Percentiles rank a stretch among this genome's conserved stretches.
These are phyloP conservation scores for Conidiobolus incongruus DNA, from an alignment of 371 early-diverging fungal genomes.

Conservation along the genomic window DNA sequence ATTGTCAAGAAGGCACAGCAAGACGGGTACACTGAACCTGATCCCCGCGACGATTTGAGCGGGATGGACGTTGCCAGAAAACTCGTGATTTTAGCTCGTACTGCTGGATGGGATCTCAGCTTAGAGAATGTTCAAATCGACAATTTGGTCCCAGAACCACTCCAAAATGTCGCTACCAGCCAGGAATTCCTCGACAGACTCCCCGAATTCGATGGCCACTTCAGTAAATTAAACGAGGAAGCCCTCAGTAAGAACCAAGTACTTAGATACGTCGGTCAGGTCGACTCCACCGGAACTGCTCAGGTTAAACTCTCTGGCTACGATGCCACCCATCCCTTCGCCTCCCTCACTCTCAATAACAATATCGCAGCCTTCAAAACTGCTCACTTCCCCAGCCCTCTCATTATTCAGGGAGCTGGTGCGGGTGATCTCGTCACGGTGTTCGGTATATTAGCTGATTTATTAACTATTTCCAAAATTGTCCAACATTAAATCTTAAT, in stretches of 20 bases:
- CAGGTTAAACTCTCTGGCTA: slow-evolving; percentile 57
- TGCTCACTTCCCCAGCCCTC: slow-evolving; percentile 71
- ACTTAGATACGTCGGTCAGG: slow-evolving; percentile 77
- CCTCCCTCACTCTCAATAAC: slow-evolving; percentile 84
- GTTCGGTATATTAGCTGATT: slow-evolving; percentile 81
- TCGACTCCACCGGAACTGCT: slow-evolving; percentile 46
- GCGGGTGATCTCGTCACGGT: slow-evolving; percentile 95
- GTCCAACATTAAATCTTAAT: no score
- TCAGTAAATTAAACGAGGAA: slow-evolving; percentile 43
- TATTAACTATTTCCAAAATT: no score
- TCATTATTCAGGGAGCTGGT: slow-evolving; percentile 92
- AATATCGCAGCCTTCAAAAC: slow-evolving; percentile 92
- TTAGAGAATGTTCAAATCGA: slow-evolving; percentile 61
- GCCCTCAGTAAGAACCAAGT: slow-evolving; percentile 48
- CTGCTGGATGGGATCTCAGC: slow-evolving; percentile 55
- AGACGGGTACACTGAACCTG: slow-evolving; percentile 93
- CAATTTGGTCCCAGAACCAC: slow-evolving; percentile 78
- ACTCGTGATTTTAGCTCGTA: slow-evolving; percentile 71
- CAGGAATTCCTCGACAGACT: slow-evolving; percentile 65
- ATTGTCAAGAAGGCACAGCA: slow-evolving; percentile 76
- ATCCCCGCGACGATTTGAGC: slow-evolving; percentile 93
- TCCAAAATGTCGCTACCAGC: slow-evolving; percentile 42
- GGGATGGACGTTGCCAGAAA: slow-evolving; percentile 98
- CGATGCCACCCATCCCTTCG: slow-evolving; percentile 77
- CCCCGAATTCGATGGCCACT: slow-evolving; percentile 67